phyloP scores from a whole-genome alignment of 805 yeast species.

The Candida loeiensis region DNA sequence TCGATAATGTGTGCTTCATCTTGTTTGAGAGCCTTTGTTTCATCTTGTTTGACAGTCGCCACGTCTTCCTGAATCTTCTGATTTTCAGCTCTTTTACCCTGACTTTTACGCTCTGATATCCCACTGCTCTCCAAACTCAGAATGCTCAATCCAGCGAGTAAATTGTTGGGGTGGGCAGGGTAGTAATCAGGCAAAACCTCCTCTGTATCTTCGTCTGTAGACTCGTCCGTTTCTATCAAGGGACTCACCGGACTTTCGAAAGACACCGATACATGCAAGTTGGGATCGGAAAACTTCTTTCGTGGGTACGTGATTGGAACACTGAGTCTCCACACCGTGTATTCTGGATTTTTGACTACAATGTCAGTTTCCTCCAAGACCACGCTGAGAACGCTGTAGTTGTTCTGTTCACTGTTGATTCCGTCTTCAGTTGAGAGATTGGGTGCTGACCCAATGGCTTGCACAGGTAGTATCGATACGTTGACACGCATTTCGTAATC shows the following conservation, averaged over 20 bases:
- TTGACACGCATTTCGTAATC: conserved; percentile 15
- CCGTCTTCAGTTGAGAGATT: conserved; percentile 2
- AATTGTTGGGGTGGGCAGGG: conserved; percentile 16
- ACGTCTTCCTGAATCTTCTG: no score
- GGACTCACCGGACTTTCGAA: background rate
- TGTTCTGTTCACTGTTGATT: conserved; percentile 3
- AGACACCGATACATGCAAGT: conserved; percentile 15
- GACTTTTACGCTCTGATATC: background rate
- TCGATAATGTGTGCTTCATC: no score
- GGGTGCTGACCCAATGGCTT: conserved; percentile 9
- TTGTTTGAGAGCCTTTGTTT: no score
- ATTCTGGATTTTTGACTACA: conserved; percentile 11
- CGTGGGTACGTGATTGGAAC: conserved; percentile 29
- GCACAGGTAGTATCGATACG: conserved; percentile 19
- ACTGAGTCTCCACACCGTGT: conserved; percentile 28
- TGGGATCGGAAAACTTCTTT: conserved; percentile 25
- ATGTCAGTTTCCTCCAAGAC: conserved; percentile 11
- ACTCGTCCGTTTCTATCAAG: conserved; percentile 2
- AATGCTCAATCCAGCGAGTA: conserved; percentile 14
- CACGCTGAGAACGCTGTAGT: conserved; percentile 11
- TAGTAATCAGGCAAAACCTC: conserved; percentile 15
- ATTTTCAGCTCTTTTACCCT: background rate
- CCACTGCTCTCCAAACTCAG: conserved; percentile 5
- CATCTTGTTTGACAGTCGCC: no score
- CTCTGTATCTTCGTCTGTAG: conserved; percentile 5